Conservation (phyloP, 352 stramenopile species). For the Phytopythium sindhum region DNA sequence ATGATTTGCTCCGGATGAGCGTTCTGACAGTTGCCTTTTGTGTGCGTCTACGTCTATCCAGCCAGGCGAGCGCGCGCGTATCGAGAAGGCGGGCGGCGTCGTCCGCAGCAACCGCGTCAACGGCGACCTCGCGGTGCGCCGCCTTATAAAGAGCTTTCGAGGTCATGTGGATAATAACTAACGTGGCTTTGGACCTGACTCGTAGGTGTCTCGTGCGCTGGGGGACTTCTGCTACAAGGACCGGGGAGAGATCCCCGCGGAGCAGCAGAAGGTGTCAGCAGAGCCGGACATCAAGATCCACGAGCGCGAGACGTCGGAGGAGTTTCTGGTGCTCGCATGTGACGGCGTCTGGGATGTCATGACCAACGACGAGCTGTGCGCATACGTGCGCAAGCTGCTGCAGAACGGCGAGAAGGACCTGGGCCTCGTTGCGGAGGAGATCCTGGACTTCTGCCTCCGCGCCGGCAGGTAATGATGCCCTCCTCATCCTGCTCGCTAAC, state of each 20-base stretch:
- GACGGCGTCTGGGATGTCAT: slow-evolving; percentile 95
- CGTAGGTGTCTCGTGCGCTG: slow-evolving; percentile 69
- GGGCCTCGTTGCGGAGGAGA: slow-evolving; percentile 75
- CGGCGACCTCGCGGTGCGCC: slow-evolving; percentile 70
- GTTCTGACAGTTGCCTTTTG: not conserved
- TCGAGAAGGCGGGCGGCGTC: slow-evolving; percentile 66
- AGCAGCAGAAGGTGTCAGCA: slow-evolving; percentile 82
- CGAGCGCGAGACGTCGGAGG: slow-evolving; percentile 71
- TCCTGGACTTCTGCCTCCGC: slow-evolving; percentile 72
- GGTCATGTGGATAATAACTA: slow-evolving; percentile 14
- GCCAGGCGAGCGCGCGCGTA: slow-evolving; percentile 61
- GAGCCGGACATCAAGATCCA: slow-evolving; percentile 89
- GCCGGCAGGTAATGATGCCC: slow-evolving; percentile 46
- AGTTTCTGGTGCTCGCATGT: slow-evolving; percentile 91
- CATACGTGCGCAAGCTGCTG: slow-evolving; percentile 81
- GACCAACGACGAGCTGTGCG: slow-evolving; percentile 85
- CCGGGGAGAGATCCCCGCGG: slow-evolving; percentile 39
- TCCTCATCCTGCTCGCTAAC: not conserved
- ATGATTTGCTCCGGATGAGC: not conserved
- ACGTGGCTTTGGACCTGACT: slow-evolving; percentile 6
- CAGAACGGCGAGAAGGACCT: slow-evolving; percentile 60
- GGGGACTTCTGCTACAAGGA: slow-evolving; percentile 85
- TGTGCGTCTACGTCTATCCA: slow-evolving; percentile 12
- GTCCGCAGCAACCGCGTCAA: slow-evolving; percentile 81
- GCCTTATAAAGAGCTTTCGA: not conserved